Evolutionary conservation across 768 basidiomycete genomes (phyloP).

Genomic region (Tulasnella sp.): DNA sequence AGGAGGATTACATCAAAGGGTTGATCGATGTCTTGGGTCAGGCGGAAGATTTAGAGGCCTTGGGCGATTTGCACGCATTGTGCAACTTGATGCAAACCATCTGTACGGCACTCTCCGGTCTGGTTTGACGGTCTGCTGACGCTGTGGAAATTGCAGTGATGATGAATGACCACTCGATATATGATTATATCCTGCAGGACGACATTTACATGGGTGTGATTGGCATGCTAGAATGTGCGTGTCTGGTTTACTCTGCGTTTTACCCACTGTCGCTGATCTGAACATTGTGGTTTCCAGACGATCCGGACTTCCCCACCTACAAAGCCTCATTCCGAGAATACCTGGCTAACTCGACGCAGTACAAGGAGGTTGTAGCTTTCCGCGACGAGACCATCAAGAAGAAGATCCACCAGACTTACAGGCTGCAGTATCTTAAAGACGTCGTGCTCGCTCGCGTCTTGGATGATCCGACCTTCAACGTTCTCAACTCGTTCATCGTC

Average conservation of each 20-base stretch:
- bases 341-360: conserved; percentile 73
- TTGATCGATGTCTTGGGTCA: conserved; percentile 78
- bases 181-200: conserved; percentile 92
- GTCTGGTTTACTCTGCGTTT: neutral
- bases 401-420: conserved; percentile 96
- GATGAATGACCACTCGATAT: conserved; percentile 90
- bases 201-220: conserved; percentile 88
- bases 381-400: conserved; percentile 66
- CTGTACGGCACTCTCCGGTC: conserved; percentile 49
- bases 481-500: conserved; percentile 94
- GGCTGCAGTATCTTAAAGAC: conserved; percentile 95
- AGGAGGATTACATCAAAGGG: conserved; percentile 84
- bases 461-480: conserved; percentile 95
- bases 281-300: conserved; percentile 54
- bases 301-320: conserved; percentile 93
- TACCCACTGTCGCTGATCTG: conserved; percentile 24
- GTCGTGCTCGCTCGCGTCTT: conserved; percentile 92
- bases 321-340: conserved; percentile 98
- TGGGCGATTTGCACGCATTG: conserved; percentile 85
- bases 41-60: conserved; percentile 89
- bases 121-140: neutral
- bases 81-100: conserved; percentile 94
- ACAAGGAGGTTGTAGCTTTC: conserved; percentile 85
- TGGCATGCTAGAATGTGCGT: conserved; percentile 94
- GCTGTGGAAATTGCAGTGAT: conserved; percentile 52